phyloP scores from a whole-genome alignment of 192 early-diverging fungal species.

The Backusella sp. region DNA sequence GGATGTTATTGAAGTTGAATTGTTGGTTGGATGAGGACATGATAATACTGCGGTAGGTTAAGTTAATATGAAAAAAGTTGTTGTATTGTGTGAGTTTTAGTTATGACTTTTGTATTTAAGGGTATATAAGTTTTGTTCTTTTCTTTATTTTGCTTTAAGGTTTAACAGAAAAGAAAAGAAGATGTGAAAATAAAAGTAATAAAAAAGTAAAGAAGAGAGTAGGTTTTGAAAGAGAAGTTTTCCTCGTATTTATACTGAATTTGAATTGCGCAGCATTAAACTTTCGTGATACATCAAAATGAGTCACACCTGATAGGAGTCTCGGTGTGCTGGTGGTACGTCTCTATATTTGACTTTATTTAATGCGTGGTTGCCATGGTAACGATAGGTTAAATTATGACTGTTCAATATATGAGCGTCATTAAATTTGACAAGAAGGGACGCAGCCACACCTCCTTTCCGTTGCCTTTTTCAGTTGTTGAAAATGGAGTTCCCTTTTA shows the following conservation, averaged over 20 bases:
- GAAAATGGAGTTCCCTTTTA: conserved; percentile 5
- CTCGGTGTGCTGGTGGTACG: not conserved
- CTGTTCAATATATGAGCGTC: not conserved
- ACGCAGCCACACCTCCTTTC: conserved; percentile 4
- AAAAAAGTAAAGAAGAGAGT: conserved; percentile 1
- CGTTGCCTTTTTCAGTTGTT: not conserved
- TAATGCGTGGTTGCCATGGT: not conserved
- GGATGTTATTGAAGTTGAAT: not conserved
- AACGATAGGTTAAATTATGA: not conserved
- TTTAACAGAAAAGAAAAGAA: not conserved
- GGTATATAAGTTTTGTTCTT: not conserved
- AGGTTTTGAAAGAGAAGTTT: not conserved
- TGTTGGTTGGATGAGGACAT: not conserved
- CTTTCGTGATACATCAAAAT: not conserved
- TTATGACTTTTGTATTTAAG: not conserved
- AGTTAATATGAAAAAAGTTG: not conserved
- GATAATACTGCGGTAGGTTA: not conserved
- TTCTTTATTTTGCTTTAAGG: not conserved
- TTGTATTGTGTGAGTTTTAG: not conserved
- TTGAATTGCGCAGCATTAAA: not conserved
- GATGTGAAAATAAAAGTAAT: not conserved
- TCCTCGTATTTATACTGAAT: not conserved
- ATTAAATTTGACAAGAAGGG: not conserved
- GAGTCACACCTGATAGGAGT: not conserved
- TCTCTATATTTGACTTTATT: not conserved